Evolutionary conservation across 208 protist genomes (phyloP), one percentile per base, ranked within the genome.

Genomic region (Trypanosoma vivax): DNA sequence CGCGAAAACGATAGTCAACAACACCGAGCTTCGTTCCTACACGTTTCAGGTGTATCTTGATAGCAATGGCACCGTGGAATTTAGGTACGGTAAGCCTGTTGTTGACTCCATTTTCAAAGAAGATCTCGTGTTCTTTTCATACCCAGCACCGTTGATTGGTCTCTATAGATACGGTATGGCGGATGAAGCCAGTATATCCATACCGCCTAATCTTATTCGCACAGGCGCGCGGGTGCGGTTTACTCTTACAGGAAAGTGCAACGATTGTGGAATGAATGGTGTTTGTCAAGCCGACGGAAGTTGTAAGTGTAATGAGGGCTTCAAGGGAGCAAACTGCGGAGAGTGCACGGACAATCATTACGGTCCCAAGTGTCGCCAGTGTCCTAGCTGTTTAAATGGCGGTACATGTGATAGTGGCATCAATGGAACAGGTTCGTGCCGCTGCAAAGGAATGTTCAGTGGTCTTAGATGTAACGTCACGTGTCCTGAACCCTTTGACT

Each of bases 351-450:
- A 21, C 11, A 40, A 41, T 5, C 28, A 67, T 52, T 72, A 54
- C 46, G 50, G 59, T 28, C 59, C 49, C 3, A 24, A 39, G n/a
- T 65, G 59, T 19, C 27, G 37, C 10, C 21, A 19, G 40, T 55
- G 47, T 19, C 41, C 7, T 13, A n/a, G 6, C 10, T 59, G 50
- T 27, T 2, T 30, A 23, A 59, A 45, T 13, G 61, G 50, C 9
- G 70, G 72, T 27, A 14, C 10, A 19, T 79, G 63, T 51, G 62
- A 72, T 29, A 52, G 75, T 27, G 69, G 72, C 29, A 54, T 57
- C 19, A 51, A 39, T 5, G 59, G 59, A 23, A 35, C 41, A 3
- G 59, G 59, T 2, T 11, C 13, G 18, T 65, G 59, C 59, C 19
- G 23, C 3, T 65, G 59, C 16, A 18, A 4, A 14, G 27, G 21